Percentiles rank a stretch among this genome's conserved stretches.
Conservation (phyloP, 2,329 filamentous ascomycete species). For the Penicillium frequentans region DNA sequence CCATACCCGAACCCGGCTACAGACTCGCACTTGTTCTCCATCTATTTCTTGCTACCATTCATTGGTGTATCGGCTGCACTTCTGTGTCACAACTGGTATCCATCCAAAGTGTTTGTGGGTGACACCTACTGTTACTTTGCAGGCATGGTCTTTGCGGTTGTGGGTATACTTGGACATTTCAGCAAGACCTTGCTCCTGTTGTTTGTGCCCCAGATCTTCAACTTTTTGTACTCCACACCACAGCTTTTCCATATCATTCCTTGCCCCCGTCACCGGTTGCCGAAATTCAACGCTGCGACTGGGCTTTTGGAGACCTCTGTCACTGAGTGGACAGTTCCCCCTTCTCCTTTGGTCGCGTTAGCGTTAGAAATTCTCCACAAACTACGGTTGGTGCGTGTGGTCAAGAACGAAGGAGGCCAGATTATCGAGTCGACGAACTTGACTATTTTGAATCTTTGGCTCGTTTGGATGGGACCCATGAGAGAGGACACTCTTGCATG, state of each 20-base stretch:
- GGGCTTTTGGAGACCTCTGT: slow-evolving; percentile 84
- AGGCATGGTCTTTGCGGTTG: slow-evolving; percentile 97
- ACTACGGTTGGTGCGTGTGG: slow-evolving; percentile 68
- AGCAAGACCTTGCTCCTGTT: slow-evolving; percentile 92
- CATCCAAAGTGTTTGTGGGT: slow-evolving; percentile 90
- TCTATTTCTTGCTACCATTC: slow-evolving; percentile 93
- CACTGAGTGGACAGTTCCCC: slow-evolving; percentile 74
- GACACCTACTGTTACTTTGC: slow-evolving; percentile 99
- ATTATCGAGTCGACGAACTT: slow-evolving; percentile 85
- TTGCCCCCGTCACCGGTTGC: slow-evolving; percentile 89
- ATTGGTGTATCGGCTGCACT: slow-evolving; percentile 87
- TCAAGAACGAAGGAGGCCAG: slow-evolving; percentile 64
- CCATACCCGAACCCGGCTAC: slow-evolving; percentile 89
- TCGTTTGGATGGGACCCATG: slow-evolving; percentile 91
- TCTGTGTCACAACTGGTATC: slow-evolving; percentile 92
- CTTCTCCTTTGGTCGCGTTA: slow-evolving; percentile 62
- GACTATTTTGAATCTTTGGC: slow-evolving; percentile 92
- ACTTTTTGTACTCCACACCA: slow-evolving; percentile 90
- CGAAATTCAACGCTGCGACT: slow-evolving; percentile 80
- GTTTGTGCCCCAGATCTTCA: slow-evolving; percentile 91
- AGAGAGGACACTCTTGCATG: slow-evolving; percentile 79
- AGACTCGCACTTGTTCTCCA: slow-evolving; percentile 92
- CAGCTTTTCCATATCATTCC: slow-evolving; percentile 89
- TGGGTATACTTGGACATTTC: slow-evolving; percentile 95
- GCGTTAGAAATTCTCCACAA: slow-evolving; percentile 67